A percentile compares a stretch with the other conserved stretches of the same genome.
Conservation (phyloP, 176 grass and related monocot genomes). For the Typha latifolia region DNA sequence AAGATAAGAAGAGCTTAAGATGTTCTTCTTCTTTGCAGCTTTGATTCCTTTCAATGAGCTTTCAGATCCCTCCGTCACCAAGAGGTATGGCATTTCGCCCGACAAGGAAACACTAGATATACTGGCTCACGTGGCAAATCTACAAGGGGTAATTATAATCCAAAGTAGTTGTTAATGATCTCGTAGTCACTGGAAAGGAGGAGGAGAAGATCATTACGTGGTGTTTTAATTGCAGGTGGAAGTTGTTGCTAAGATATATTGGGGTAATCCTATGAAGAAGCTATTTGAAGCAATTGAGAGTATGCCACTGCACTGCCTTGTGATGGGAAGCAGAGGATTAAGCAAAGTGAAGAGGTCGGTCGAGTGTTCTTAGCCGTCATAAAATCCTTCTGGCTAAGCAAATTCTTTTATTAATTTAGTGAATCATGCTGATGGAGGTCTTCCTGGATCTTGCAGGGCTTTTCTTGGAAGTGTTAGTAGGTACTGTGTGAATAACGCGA, state of each 20-base stretch:
- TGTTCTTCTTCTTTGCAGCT: too few relatives aligned
- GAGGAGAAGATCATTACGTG: neutral
- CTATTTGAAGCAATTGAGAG: conserved; percentile 38
- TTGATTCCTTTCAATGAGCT: conserved; percentile 63
- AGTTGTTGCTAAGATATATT: conserved; percentile 55
- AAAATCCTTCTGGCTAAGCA: neutral
- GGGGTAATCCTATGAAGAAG: conserved; percentile 48
- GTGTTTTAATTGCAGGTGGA: conserved; percentile 28
- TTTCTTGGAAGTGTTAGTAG: conserved; percentile 72
- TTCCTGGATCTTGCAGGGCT: conserved; percentile 28
- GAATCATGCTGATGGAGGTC: neutral
- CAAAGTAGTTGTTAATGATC: too few relatives aligned
- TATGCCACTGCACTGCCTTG: conserved; percentile 45
- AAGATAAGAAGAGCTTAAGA: too few relatives aligned
- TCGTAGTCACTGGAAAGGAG: neutral
- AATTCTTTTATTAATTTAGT: neutral
- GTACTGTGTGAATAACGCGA: conserved; percentile 37
- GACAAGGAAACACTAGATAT: conserved; percentile 61
- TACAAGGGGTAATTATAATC: conserved; percentile 29
- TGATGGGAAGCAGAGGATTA: conserved; percentile 54
- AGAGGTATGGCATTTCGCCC: conserved; percentile 43
- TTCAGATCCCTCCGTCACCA: conserved; percentile 36
- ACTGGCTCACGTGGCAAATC: conserved; percentile 35
- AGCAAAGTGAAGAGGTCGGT: conserved; percentile 75
- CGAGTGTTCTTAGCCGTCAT: neutral